Base-by-base conservation (phyloP, 2,329 filamentous ascomycete genomes). In the Epichloe festucae region DNA sequence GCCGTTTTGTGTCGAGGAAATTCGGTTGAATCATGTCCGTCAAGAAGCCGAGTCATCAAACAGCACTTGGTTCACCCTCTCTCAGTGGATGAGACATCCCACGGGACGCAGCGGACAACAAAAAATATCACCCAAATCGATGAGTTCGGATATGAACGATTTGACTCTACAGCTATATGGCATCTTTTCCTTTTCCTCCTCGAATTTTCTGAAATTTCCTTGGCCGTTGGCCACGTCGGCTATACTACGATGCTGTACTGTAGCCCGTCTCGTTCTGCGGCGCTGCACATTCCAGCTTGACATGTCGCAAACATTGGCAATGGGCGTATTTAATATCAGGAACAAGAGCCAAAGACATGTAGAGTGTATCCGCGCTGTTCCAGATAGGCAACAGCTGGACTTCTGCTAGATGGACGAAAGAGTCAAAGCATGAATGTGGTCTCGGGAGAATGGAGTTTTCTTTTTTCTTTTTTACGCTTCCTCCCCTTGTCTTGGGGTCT, bases 371-470 rank as follows among this genome's bases (percentile, higher is more conserved):
- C 11, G 46, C 19, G 17, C 19, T 39, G 34, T 48, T 40, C 15
- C 19, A 36, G 10, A 21, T n/a, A 31, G 31, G 31, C 35, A 23
- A 40, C 31, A 15, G 23, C 38, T 12, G 14, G 23, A 17, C 6
- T 42, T 12, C 19, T 40, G n/a, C 27, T 36, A n/a, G 15, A 14
- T 36, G 46, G 21, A 48, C n/a, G 35, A 38, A 0, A 17, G 34
- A 46, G 14, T 14, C 12, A 15, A 31, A 31, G 46, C 46, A 48
- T 48, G 46, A 38, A 17, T 21, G 6, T 41, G 38, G 38, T 41
- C n/a, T 34, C 14, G 46, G 46, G 46, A 48, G 46, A 48, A 48
- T 42, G 46, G 46, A 48, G 36, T 45, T 45, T 35, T 4, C 11
- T 45, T 47, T 27, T 6, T 38, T n/a, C n/a, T 8, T 50, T 49